These are phyloP conservation scores for Hypericum androsaemum DNA, from an alignment of 345 rosid species.

Conservation along the genomic window DNA sequence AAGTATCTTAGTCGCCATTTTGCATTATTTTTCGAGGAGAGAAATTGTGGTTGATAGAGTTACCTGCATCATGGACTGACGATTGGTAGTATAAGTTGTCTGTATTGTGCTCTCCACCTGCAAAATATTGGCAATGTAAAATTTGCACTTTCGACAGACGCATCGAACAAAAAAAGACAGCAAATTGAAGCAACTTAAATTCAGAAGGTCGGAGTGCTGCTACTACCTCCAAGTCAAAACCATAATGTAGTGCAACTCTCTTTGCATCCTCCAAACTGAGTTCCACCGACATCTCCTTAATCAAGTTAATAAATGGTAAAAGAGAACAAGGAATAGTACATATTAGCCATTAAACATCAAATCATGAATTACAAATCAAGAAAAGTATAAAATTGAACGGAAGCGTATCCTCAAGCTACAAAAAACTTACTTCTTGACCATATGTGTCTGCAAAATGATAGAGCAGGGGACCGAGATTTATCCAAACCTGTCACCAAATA, in stretches of 20 bases:
- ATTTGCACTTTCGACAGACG: background rate
- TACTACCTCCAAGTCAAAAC: constrained; percentile 71
- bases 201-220: background rate
- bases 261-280: constrained; percentile 92
- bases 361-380: no score
- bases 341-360: background rate
- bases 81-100: constrained; percentile 82
- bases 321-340: constrained; percentile 1
- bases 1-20: background rate
- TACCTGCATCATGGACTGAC: constrained; percentile 92
- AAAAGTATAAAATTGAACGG: background rate
- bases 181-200: background rate
- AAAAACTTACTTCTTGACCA: constrained; percentile 63
- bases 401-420: background rate
- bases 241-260: constrained; percentile 62
- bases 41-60: constrained; percentile 11
- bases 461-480: constrained; percentile 83
- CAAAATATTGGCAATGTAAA: constrained; percentile 16
- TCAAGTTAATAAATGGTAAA: background rate
- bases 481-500: constrained; percentile 63
- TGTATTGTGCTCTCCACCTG: constrained; percentile 74
- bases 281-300: constrained; percentile 92
- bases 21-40: no score
- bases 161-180: background rate
- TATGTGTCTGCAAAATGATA: constrained; percentile 89